Percentiles rank a stretch among this genome's conserved stretches.
Evolutionary conservation across 2,329 filamentous ascomycete species (phyloP).

Genomic region (Fusarium scirpi): DNA sequence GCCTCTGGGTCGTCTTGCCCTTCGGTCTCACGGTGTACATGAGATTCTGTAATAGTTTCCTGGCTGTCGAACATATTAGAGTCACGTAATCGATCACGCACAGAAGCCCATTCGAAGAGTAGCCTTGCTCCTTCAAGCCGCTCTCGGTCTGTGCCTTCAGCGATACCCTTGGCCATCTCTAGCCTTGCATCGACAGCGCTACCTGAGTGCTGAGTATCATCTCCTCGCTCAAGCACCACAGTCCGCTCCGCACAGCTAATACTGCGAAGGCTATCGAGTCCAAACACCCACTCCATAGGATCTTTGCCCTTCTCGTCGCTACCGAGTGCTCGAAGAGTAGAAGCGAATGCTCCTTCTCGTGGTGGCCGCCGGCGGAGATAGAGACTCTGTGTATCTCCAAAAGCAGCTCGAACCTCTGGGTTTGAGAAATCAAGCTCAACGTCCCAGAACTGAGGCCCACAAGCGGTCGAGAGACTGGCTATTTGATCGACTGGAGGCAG

Average conservation of each 20-base stretch:
- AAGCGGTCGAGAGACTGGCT: constrained; percentile 68
- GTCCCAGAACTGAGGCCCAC: constrained; percentile 80
- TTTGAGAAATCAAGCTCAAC: constrained; percentile 81
- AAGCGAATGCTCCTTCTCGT: constrained; percentile 76
- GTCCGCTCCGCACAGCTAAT: constrained; percentile 75
- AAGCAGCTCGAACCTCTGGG: constrained; percentile 68
- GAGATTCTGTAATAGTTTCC: constrained; percentile 49
- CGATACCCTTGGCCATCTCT: constrained; percentile 67
- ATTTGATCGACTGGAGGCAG: constrained; percentile 75
- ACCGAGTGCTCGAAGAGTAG: constrained; percentile 80
- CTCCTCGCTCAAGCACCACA: constrained; percentile 67
- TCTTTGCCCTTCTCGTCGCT: constrained; percentile 49
- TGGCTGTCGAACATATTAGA: constrained; percentile 51
- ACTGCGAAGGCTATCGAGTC: constrained; percentile 64
- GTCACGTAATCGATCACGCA: constrained; percentile 53
- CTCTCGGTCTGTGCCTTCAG: constrained; percentile 56
- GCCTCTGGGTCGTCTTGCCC: constrained; percentile 39
- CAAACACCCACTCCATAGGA: constrained; percentile 81
- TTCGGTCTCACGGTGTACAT: constrained; percentile 30
- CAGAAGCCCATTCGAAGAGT: constrained; percentile 68
- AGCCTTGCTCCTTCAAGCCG: constrained; percentile 62
- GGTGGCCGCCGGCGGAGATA: constrained; percentile 78
- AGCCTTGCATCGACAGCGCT: constrained; percentile 77
- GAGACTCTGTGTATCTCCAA: constrained; percentile 77
- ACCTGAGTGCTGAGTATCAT: constrained; percentile 62